A percentile compares a stretch with the other conserved stretches of the same genome.
Evolutionary conservation across 1,139 yeast genomes (phyloP).

Genomic region (Casaregolazyma lundiana): DNA sequence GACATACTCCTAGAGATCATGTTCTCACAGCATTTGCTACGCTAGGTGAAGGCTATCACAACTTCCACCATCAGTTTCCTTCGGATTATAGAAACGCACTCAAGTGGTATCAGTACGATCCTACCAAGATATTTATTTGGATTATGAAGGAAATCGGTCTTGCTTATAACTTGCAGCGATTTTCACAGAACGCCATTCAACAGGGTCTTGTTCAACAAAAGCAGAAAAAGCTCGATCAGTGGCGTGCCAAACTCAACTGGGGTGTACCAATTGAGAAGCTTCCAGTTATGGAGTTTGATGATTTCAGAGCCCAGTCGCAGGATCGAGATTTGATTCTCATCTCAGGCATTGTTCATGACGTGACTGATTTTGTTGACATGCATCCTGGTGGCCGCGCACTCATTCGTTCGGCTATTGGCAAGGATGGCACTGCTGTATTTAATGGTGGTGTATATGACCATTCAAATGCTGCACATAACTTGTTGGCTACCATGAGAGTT

Average conservation of each 20-base stretch:
- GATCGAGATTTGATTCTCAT: slow-evolving; percentile 67
- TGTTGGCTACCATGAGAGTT: slow-evolving; percentile 92
- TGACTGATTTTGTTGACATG: slow-evolving; percentile 73
- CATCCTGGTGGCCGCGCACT: slow-evolving; percentile 98
- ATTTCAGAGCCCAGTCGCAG: slow-evolving; percentile 67
- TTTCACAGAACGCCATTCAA: slow-evolving; percentile 92
- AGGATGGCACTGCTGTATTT: slow-evolving; percentile 95
- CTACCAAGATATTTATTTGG: slow-evolving; percentile 82
- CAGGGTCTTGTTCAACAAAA: slow-evolving; percentile 95
- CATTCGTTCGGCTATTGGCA: slow-evolving; percentile 80
- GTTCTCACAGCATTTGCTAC: slow-evolving; percentile 90
- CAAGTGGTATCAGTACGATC: slow-evolving; percentile 98
- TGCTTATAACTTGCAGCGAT: slow-evolving; percentile 85
- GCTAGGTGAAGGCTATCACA: slow-evolving; percentile 98
- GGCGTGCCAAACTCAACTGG: slow-evolving; percentile 82
- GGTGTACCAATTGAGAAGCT: slow-evolving; percentile 79
- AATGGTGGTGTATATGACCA: slow-evolving; percentile 97
- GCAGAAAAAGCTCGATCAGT: slow-evolving; percentile 86
- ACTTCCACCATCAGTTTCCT: slow-evolving; percentile 99
- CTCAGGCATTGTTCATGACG: slow-evolving; percentile 93
- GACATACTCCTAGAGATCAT: slow-evolving; percentile 97
- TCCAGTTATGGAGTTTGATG: slow-evolving; percentile 88
- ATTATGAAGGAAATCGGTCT: slow-evolving; percentile 69
- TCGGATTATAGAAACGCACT: slow-evolving; percentile 97
- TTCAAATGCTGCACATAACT: slow-evolving; percentile 95